A percentile compares a stretch with the other conserved stretches of the same genome.
phyloP scores from a whole-genome alignment of 31 red algal genomes.

The Odonthalia washingtoniensis region DNA sequence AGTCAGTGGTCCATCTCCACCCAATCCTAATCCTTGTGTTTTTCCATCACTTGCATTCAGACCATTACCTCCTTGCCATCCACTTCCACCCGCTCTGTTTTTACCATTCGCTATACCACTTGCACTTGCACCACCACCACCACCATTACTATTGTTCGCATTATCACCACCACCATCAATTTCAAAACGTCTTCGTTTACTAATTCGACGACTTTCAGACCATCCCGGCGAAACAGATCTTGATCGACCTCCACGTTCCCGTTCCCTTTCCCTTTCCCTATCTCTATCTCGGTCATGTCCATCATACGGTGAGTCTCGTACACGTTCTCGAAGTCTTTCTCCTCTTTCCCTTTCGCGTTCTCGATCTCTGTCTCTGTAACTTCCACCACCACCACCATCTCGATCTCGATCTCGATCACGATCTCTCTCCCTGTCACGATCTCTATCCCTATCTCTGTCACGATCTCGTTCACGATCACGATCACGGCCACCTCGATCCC shows the following conservation, averaged over 20 bases:
- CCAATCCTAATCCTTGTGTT: too few relatives aligned
- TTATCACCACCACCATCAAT: not conserved
- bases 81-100: too few relatives aligned
- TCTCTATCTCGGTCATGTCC: constrained; percentile 37
- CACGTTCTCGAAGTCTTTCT: not conserved
- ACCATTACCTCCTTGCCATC: too few relatives aligned
- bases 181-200: constrained; percentile 32
- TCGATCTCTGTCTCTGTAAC: not conserved
- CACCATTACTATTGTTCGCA: too few relatives aligned
- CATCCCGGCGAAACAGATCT: constrained; percentile 45
- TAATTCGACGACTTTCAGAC: constrained; percentile 33
- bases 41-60: too few relatives aligned
- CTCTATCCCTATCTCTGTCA: constrained; percentile 6
- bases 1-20: too few relatives aligned
- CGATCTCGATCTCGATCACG: constrained; percentile 46
- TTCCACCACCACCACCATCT: constrained; percentile 46
- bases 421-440: constrained; percentile 47
- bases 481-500: not conserved
- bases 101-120: too few relatives aligned
- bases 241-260: constrained; percentile 25
- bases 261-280: constrained; percentile 7
- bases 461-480: not conserved
- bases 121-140: too few relatives aligned
- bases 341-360: not conserved
- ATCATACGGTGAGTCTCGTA: not conserved